Percentiles rank a stretch among this genome's conserved stretches.
phyloP scores from a whole-genome alignment of 345 rosid species.

The Litchi chinensis region DNA sequence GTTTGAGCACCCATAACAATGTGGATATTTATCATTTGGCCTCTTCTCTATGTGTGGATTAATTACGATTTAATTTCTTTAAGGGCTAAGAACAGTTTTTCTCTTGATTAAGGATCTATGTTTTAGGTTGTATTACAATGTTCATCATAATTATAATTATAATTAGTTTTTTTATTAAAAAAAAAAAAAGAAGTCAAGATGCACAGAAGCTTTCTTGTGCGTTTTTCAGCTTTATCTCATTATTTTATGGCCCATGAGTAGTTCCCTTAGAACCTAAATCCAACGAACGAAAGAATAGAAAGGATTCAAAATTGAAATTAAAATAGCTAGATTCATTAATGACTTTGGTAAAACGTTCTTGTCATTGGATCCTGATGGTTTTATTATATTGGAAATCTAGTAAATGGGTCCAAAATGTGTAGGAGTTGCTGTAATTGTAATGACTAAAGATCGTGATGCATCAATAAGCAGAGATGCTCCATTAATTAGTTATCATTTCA shows the following conservation, averaged over 20 bases:
- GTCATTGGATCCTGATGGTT: background rate
- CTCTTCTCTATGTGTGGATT: too few relatives aligned
- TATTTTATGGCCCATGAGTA: background rate
- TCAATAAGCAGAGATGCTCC: background rate
- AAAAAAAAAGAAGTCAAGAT: too few relatives aligned
- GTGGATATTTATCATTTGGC: too few relatives aligned
- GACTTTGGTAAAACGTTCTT: background rate
- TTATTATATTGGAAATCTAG: background rate
- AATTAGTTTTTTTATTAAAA: too few relatives aligned
- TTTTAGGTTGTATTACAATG: too few relatives aligned
- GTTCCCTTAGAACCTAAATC: too few relatives aligned
- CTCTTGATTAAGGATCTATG: too few relatives aligned
- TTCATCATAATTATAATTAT: too few relatives aligned
- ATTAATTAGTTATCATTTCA: background rate
- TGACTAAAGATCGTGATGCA: background rate
- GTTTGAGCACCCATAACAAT: too few relatives aligned
- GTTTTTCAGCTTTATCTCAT: background rate
- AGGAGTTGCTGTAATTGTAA: background rate
- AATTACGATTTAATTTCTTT: too few relatives aligned
- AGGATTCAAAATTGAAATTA: background rate
- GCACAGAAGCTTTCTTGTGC: background rate
- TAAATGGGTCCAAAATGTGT: background rate
- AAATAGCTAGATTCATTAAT: background rate
- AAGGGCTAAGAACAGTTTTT: too few relatives aligned
- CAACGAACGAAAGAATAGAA: too few relatives aligned